phyloP scores from a whole-genome alignment of 371 early-diverging fungal genomes.

The Chytridium lagenaria region DNA sequence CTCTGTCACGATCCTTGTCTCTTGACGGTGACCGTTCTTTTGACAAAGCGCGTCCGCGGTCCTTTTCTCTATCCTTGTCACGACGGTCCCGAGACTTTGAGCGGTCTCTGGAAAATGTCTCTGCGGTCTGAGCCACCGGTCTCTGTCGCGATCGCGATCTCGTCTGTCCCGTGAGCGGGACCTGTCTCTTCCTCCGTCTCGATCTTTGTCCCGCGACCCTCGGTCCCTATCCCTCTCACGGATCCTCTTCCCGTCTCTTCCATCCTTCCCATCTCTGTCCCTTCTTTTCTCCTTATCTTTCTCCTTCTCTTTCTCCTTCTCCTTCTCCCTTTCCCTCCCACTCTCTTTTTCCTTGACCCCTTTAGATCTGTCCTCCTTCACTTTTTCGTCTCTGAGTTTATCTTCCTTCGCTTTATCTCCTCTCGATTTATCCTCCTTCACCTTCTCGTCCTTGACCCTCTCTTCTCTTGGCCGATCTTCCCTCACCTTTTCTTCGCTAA shows the following conservation, averaged over 20 bases:
- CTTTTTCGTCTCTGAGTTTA: too few relatives aligned
- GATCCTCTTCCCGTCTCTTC: neutral
- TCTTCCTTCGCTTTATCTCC: too few relatives aligned
- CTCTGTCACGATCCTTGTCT: neutral
- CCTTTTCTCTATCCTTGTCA: slow-evolving; percentile 1
- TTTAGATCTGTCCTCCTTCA: neutral
- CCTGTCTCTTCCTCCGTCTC: slow-evolving; percentile 2
- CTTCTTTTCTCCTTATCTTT: neutral
- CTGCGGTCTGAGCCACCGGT: neutral
- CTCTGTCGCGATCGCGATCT: slow-evolving; percentile 1
- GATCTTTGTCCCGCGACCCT: neutral
- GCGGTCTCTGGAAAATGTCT: neutral
- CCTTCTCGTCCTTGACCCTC: too few relatives aligned
- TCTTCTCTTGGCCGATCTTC: too few relatives aligned
- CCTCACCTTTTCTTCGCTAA: neutral
- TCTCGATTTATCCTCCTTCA: too few relatives aligned
- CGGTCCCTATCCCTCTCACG: neutral
- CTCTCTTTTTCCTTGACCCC: neutral
- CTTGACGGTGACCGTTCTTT: neutral
- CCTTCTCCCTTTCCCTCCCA: neutral
- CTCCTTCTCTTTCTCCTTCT: neutral
- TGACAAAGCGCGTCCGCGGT: neutral
- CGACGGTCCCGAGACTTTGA: neutral
- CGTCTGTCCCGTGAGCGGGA: neutral
- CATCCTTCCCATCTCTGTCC: slow-evolving; percentile 5